Percentiles rank a stretch among this genome's conserved stretches.
These are phyloP conservation scores for Allium fistulosum DNA, from an alignment of 106 monocot genomes.

Conservation along the genomic window DNA sequence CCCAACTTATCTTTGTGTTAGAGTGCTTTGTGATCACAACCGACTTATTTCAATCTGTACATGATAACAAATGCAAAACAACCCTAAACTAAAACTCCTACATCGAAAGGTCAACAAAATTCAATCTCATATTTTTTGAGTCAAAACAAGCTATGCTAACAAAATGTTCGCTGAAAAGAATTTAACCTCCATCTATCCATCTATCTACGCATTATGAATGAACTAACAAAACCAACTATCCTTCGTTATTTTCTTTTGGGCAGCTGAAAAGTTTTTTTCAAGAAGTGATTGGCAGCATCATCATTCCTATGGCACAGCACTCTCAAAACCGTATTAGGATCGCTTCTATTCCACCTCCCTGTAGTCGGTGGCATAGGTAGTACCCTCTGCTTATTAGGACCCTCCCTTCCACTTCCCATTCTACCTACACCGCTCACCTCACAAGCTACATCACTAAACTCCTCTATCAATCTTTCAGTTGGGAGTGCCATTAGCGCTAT, in stretches of 20 bases:
- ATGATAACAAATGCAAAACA: too few species aligned
- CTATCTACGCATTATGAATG: not conserved
- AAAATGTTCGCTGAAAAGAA: too few species aligned
- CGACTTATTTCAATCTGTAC: too few species aligned
- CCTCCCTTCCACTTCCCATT: not conserved
- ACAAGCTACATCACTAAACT: slow-evolving; percentile 34
- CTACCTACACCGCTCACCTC: slow-evolving; percentile 4
- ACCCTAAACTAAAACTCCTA: too few species aligned
- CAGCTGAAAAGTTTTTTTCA: slow-evolving; percentile 47
- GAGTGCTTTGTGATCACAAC: too few species aligned
- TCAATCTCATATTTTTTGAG: too few species aligned
- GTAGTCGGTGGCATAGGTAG: slow-evolving; percentile 42
- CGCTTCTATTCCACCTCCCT: slow-evolving; percentile 41
- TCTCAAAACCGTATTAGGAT: slow-evolving; percentile 45
- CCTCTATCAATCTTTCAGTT: slow-evolving; percentile 49
- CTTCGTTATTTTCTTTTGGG: slow-evolving; percentile 35
- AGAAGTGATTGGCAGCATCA: slow-evolving; percentile 29
- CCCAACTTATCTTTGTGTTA: too few species aligned
- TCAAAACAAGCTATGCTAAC: too few species aligned
- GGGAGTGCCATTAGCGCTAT: slow-evolving; percentile 35
- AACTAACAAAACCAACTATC: not conserved
- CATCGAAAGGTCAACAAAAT: too few species aligned
- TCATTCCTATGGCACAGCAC: slow-evolving; percentile 60
- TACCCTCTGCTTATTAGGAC: slow-evolving; percentile 6
- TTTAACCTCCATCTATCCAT: not conserved